phyloP scores from a whole-genome alignment of 768 basidiomycete genomes.

The Agrocybe chaxingu region DNA sequence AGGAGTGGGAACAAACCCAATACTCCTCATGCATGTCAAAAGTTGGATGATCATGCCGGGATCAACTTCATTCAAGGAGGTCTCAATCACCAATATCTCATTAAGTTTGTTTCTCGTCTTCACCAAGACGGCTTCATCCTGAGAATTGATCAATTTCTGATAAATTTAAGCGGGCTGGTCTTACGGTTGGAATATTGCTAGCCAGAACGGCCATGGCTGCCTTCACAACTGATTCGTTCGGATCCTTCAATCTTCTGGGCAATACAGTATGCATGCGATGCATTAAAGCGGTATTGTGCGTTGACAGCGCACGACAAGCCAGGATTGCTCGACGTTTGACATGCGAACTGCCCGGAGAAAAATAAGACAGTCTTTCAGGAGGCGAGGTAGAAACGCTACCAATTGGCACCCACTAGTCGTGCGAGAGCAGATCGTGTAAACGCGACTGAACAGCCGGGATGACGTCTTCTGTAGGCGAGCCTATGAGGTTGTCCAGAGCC shows the following conservation, averaged over 20 bases:
- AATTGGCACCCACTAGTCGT: conserved; percentile 68
- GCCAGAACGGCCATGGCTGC: conserved; percentile 40
- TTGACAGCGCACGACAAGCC: conserved; percentile 53
- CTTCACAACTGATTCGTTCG: conserved; percentile 37
- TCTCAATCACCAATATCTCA: conserved; percentile 12
- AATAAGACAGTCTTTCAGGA: conserved; percentile 12
- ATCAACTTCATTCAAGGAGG: conserved; percentile 6
- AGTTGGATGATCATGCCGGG: conserved; percentile 10
- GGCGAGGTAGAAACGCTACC: conserved; percentile 6
- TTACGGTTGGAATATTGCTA: conserved; percentile 20
- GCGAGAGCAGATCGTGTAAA: conserved; percentile 62
- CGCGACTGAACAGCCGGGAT: conserved; percentile 74
- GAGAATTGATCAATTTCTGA: not conserved
- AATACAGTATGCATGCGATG: conserved; percentile 35
- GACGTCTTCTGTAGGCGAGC: conserved; percentile 59
- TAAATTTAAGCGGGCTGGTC: not conserved
- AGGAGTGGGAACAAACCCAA: conserved; percentile 8
- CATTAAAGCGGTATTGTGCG: conserved; percentile 42
- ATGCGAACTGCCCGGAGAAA: conserved; percentile 37
- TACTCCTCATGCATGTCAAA: conserved; percentile 10
- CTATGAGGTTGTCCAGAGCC: conserved; percentile 67
- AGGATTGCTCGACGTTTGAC: conserved; percentile 63
- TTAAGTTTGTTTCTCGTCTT: conserved; percentile 10
- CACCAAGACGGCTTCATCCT: conserved; percentile 10
- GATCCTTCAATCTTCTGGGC: conserved; percentile 40